Percentiles rank a stretch among this genome's conserved stretches.
phyloP scores from a whole-genome alignment of 768 basidiomycete genomes.

The Tubosaeta brunneosetosa region DNA sequence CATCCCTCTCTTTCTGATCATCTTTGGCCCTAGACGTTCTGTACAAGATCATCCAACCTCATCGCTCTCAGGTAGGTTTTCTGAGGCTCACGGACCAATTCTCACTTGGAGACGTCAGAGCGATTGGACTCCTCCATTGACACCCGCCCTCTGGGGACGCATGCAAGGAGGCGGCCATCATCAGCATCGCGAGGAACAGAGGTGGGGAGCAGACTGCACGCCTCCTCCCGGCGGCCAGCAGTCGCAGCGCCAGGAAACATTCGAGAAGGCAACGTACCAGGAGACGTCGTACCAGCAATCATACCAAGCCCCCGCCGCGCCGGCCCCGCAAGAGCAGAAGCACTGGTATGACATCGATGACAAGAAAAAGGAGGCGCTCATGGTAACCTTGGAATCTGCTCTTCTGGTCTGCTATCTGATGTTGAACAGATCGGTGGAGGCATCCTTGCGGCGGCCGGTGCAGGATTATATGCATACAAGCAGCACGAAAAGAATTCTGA shows the following conservation, averaged over 20 bases:
- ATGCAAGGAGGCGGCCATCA: slow-evolving; percentile 33
- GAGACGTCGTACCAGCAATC: slow-evolving; percentile 12
- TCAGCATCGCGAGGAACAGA: slow-evolving; percentile 10
- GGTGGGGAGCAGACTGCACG: slow-evolving; percentile 16
- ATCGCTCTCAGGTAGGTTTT: slow-evolving; percentile 55
- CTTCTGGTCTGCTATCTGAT: slow-evolving; percentile 4
- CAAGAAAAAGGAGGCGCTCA: slow-evolving; percentile 52
- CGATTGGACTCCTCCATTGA: slow-evolving; percentile 62
- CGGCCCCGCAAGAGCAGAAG: slow-evolving; percentile 37
- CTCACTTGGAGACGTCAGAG: slow-evolving; percentile 33
- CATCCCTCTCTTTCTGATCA: slow-evolving; percentile 6
- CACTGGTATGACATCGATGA: slow-evolving; percentile 55
- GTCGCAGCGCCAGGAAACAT: slow-evolving; percentile 24
- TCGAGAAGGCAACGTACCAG: slow-evolving; percentile 9
- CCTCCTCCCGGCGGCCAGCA: slow-evolving; percentile 16
- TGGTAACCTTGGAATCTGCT: slow-evolving; percentile 33
- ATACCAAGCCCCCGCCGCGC: slow-evolving; percentile 13
- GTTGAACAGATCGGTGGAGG: slow-evolving; percentile 58
- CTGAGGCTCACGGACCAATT: not conserved
- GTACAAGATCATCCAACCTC: slow-evolving; percentile 72
- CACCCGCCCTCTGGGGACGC: slow-evolving; percentile 67
- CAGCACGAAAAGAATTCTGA: slow-evolving; percentile 53
- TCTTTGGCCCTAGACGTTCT: slow-evolving; percentile 32
- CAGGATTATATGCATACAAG: slow-evolving; percentile 49
- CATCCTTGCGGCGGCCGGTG: slow-evolving; percentile 47